Percentiles rank a stretch among this genome's conserved stretches.
phyloP scores from a whole-genome alignment of 1,139 yeast genomes.

The Yueomyces sp. region DNA sequence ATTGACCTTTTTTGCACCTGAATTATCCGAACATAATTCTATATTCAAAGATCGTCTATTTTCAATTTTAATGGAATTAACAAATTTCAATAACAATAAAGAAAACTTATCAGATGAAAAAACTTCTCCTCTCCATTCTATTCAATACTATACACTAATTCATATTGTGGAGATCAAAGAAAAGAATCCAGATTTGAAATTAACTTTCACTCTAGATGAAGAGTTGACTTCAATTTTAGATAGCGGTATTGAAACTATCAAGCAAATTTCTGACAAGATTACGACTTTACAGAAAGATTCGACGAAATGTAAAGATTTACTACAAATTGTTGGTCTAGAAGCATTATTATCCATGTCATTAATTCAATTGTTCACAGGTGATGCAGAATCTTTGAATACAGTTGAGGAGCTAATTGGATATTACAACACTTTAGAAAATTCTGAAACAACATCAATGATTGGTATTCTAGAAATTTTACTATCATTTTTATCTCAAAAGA shows the following conservation, averaged over 20 bases:
- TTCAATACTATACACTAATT: conserved; percentile 32
- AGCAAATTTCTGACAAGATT: conserved; percentile 27
- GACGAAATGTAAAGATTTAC: conserved; percentile 19
- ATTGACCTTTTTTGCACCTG: conserved; percentile 38
- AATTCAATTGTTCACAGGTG: conserved; percentile 69
- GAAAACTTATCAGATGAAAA: no score
- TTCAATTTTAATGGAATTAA: conserved; percentile 49
- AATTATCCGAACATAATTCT: conserved; percentile 5
- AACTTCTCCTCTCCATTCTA: neutral
- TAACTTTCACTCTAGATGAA: conserved; percentile 41
- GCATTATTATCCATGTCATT: conserved; percentile 66
- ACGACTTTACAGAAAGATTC: conserved; percentile 11
- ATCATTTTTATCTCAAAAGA: conserved; percentile 62
- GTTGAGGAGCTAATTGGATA: conserved; percentile 58
- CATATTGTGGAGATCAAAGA: conserved; percentile 26
- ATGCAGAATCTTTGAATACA: conserved; percentile 63
- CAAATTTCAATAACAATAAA: no score
- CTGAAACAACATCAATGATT: conserved; percentile 28
- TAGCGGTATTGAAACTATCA: conserved; percentile 36
- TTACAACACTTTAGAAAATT: conserved; percentile 30
- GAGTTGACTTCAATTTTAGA: conserved; percentile 36
- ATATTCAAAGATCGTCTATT: conserved; percentile 33
- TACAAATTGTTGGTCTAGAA: conserved; percentile 35
- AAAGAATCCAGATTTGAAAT: conserved; percentile 10
- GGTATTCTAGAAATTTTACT: conserved; percentile 72